Base-by-base conservation (phyloP, 2,329 filamentous ascomycete genomes). In the Aspergillus luchuensis region DNA sequence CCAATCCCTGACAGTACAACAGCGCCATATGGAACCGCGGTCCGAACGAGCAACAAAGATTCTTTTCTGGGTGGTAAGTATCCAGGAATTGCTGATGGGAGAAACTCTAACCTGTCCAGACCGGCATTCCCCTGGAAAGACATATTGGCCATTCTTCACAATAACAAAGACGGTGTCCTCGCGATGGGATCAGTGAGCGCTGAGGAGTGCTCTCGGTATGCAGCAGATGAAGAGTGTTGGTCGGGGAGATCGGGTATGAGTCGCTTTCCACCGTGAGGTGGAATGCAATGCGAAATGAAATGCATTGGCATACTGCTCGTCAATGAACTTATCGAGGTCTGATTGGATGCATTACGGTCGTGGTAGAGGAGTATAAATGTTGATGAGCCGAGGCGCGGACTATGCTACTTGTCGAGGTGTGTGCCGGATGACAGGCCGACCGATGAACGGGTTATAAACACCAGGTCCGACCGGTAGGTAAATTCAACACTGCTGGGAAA, bases 21-120 rank as follows among this genome's bases (percentile, higher is more conserved):
- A 69, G 69, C 69, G 4, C 63, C 69, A 2, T 71, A 69, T 17
- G 68, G 68, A 7, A 60, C 62, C 5, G 65, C 67, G 2, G 60
- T 67, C 11, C 60, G 68, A 52, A 72, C 69, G 1, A 68, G 63
- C 36, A 72, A 72, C 55, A 71, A 72, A 30, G 66, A 64, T 17
- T 71, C 68, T 25, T 71, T 71, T 47, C 56, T 71, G 4, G 70
- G 69, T 59, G 69, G 66, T 69, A 25, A 57, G 65, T 53, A 48
- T 43, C n/a, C 13, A 8, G 5, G 11, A n/a, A 49, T 28, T 5
- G 10, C 17, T 1, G 15, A 17, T 11, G 23, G 2, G 10, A 4
- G 6, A 11, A 7, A 8, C 2, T 17, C 30, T 54, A 30, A 53
- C 38, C 11, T 45, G 15, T 38, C 10, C 23, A 68, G 67, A 69